Evolutionary conservation across 2,329 filamentous ascomycete genomes (phyloP).

Genomic region (Colletotrichum zoysiae): DNA sequence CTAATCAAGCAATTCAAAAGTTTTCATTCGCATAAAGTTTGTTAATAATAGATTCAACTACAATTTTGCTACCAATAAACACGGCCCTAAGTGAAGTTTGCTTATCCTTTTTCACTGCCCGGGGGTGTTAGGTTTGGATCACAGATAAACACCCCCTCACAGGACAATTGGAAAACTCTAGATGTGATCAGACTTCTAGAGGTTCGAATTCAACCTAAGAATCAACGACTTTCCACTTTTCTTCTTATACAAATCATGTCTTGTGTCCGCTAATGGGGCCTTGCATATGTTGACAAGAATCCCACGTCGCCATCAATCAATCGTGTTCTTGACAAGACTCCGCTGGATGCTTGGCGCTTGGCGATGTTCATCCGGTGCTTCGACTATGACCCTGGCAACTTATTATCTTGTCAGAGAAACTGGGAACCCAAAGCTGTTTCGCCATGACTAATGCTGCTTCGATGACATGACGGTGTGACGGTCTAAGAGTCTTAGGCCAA

Average conservation of each 20-base stretch:
- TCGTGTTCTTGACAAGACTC: not conserved
- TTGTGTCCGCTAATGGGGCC: not conserved
- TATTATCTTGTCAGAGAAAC: not conserved
- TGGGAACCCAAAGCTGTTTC: not conserved
- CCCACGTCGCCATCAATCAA: not conserved
- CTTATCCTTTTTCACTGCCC: not conserved
- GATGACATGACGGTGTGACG: conserved; percentile 14
- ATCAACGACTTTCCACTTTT: no score
- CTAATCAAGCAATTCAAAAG: not conserved
- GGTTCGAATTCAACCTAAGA: not conserved
- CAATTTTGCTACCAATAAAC: not conserved
- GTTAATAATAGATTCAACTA: not conserved
- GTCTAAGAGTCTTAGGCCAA: not conserved
- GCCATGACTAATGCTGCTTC: not conserved
- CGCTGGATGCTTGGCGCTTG: not conserved
- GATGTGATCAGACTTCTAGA: not conserved
- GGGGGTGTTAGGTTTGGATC: no score
- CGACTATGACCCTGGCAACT: not conserved
- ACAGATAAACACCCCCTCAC: no score
- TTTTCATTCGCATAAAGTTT: not conserved
- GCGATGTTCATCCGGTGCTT: not conserved
- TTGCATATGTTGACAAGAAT: no score
- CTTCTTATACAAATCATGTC: no score
- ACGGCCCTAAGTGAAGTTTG: not conserved
- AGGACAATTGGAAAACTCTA: not conserved